A percentile compares a stretch with the other conserved stretches of the same genome.
These are phyloP conservation scores for Coix lacrymajobi DNA, from an alignment of 176 grass and related monocot genomes.

Conservation along the genomic window DNA sequence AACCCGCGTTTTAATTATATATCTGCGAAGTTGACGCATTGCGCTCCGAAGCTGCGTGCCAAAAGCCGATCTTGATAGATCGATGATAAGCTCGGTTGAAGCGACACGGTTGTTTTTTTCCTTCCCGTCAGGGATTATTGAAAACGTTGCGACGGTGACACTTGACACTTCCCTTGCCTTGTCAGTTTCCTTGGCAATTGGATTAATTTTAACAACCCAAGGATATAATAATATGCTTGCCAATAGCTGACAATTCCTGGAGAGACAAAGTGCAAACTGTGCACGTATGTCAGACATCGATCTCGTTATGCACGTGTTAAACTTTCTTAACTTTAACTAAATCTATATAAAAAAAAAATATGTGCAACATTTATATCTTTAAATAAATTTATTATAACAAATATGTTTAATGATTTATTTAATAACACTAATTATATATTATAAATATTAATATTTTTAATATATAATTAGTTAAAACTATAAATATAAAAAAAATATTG, in stretches of 20 bases:
- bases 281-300: neutral
- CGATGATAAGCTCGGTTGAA: neutral
- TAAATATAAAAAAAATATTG: no score
- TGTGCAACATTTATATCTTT: no score
- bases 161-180: neutral
- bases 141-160: neutral
- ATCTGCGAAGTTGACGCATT: neutral
- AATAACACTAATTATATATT: no score
- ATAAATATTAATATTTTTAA: no score
- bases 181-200: neutral
- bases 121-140: neutral
- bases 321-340: no score
- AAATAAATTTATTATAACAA: no score
- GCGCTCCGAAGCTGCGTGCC: neutral
- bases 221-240: neutral
- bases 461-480: no score
- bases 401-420: no score
- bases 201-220: neutral
- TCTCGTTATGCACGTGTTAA: no score
- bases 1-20: neutral
- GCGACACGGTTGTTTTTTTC: neutral
- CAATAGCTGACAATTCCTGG: neutral
- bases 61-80: neutral
- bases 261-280: neutral
- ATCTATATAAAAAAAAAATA: no score